A percentile compares a stretch with the other conserved stretches of the same genome.
phyloP scores from a whole-genome alignment of 306 rosid species.

The Adenanthera pavonina region DNA sequence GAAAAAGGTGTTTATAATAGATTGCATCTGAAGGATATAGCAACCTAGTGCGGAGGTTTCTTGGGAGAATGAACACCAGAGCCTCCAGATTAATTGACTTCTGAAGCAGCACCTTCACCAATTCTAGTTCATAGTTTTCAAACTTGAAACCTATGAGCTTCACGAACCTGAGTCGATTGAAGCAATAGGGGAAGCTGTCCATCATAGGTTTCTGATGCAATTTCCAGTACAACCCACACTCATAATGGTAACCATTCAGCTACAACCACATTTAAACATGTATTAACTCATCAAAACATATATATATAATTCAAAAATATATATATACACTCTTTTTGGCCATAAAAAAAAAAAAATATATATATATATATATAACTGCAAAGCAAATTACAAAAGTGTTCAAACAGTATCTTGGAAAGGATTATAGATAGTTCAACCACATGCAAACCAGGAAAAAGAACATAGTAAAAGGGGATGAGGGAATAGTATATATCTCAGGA shows the following conservation, averaged over 20 bases:
- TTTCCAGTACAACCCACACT: constrained; percentile 39
- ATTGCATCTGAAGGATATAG: not conserved
- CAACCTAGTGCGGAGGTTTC: not conserved
- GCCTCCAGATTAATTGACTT: constrained; percentile 38
- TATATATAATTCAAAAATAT: too few relatives aligned
- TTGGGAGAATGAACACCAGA: constrained; percentile 35
- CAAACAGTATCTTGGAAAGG: too few relatives aligned
- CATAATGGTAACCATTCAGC: constrained; percentile 34
- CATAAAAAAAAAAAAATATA: too few relatives aligned
- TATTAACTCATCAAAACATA: not conserved
- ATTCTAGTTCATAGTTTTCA: constrained; percentile 3
- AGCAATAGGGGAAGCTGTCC: not conserved
- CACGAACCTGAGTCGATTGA: constrained; percentile 30
- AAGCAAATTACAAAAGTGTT: too few relatives aligned
- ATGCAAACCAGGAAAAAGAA: too few relatives aligned
- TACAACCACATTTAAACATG: constrained; percentile 22
- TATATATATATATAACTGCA: too few relatives aligned
- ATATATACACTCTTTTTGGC: too few relatives aligned
- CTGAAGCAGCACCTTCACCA: constrained; percentile 38
- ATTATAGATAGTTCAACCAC: too few relatives aligned
- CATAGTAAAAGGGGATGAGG: too few relatives aligned
- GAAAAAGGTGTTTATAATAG: not conserved
- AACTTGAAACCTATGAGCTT: constrained; percentile 50
- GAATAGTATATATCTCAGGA: too few relatives aligned
- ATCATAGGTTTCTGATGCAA: constrained; percentile 40